phyloP scores from a whole-genome alignment of 75 land plant genomes.

The Cunninghamia lanceolata region DNA sequence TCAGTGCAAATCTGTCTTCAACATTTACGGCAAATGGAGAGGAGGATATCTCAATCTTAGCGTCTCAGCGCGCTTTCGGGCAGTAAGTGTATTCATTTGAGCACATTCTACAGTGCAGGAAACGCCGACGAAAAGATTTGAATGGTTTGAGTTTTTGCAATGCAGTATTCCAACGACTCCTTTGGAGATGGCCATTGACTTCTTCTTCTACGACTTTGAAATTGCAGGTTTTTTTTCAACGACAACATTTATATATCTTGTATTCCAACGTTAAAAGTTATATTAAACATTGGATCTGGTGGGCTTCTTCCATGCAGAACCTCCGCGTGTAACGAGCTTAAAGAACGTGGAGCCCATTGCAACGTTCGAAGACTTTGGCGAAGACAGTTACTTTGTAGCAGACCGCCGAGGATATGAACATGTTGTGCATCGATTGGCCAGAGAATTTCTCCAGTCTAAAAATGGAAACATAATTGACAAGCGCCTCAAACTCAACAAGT shows the following conservation, averaged over 20 bases:
- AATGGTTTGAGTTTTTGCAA: too few species aligned
- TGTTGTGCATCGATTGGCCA: conserved; percentile 55
- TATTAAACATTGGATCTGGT: conserved; percentile 44
- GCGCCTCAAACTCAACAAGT: conserved; percentile 71
- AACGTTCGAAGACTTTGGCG: conserved; percentile 61
- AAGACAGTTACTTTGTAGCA: conserved; percentile 51
- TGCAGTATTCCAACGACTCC: conserved; percentile 29
- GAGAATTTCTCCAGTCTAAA: conserved; percentile 33
- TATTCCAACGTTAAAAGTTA: too few species aligned
- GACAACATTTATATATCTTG: neutral
- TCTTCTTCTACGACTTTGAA: too few species aligned
- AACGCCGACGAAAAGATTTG: neutral
- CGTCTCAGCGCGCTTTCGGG: conserved; percentile 6
- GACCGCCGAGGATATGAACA: conserved; percentile 66
- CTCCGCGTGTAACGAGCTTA: too few species aligned
- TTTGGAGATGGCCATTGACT: too few species aligned
- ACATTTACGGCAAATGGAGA: too few species aligned
- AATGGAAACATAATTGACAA: conserved; percentile 16
- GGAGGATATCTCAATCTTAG: too few species aligned
- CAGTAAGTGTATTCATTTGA: neutral
- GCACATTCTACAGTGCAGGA: too few species aligned
- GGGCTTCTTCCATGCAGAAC: conserved; percentile 17
- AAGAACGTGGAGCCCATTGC: conserved; percentile 57
- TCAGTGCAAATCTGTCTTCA: neutral
- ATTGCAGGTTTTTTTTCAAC: neutral